Evolutionary conservation across 805 yeast species (phyloP), one percentile per base, ranked within the genome.

Genomic region (Candida ortonii): DNA sequence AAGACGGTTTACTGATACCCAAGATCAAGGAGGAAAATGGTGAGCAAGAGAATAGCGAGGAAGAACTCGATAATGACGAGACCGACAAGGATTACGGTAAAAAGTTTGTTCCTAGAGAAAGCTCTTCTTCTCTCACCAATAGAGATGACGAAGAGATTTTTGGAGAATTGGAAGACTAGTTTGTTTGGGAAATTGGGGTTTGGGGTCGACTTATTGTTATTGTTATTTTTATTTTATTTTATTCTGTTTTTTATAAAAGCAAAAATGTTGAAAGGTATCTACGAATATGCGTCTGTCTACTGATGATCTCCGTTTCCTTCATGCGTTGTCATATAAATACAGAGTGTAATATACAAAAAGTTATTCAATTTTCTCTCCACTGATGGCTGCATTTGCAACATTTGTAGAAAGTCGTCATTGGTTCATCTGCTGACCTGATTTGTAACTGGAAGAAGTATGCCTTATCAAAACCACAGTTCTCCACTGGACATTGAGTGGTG

Each of bases 381-480:
- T 90, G 94, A 55, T 87, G 75, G 31, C 86, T 85, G 68, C 98
- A 93, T 44, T 78, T 81, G 22, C 88, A 88, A 67, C 98, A 93
- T 61, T 90, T 88, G 61, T 86, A 90, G 59, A 93, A 93, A 2
- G 97, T 90, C 1, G 98, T 93, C 97, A 93, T 93, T 16, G 98
- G 98, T 67, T 93, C 98, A 72, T 93, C 98, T 2, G 98, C 98
- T 43, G 95, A 84, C 62, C 98, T 73, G 53, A 93, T 93, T 62
- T 93, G 98, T 40, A 93, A 68, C 64, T 93, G 97, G 73, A 89
- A 93, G 70, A 86, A 93, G 63, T 93, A 93, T 0, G 98, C 98
- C 61, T 87, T 86, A 47, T 78, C 84, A 46, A 82, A 80, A 25
- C 86, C 95, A 67, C 98, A 93, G 2, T 68, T 55, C 38, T 86